Evolutionary conservation across 2,329 filamentous ascomycete species (phyloP).

Genomic region (Cordyceps fumosorosea): DNA sequence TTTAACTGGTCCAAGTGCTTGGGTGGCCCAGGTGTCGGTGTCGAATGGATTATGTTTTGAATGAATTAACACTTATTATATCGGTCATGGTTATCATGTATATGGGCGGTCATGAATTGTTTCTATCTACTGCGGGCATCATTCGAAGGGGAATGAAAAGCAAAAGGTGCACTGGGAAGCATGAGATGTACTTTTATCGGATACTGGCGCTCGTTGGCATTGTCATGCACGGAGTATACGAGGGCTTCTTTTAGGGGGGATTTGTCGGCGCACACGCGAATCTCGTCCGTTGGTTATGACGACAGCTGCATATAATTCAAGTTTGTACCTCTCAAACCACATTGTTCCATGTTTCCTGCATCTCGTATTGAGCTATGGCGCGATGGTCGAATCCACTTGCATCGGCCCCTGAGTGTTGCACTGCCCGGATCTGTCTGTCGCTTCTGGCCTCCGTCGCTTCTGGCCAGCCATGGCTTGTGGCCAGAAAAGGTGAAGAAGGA

Average conservation of each 20-base stretch:
- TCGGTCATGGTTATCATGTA: constrained; percentile 14
- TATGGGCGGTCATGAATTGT: constrained; percentile 10
- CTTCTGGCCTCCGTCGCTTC: too few species aligned
- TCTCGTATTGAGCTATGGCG: background rate
- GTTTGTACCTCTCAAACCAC: background rate
- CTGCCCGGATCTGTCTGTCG: background rate
- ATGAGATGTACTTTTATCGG: constrained; percentile 4
- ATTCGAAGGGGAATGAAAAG: background rate
- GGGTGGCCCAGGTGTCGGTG: constrained; percentile 48
- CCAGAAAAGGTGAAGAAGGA: background rate
- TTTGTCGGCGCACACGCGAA: background rate
- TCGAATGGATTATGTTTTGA: constrained; percentile 64
- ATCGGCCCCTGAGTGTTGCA: background rate
- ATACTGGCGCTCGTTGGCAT: background rate
- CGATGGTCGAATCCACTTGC: background rate
- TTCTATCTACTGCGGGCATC: background rate
- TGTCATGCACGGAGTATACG: background rate
- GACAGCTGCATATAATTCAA: constrained; percentile 1
- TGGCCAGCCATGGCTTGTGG: background rate
- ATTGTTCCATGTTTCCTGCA: background rate
- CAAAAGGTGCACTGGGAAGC: background rate
- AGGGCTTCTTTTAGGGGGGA: background rate
- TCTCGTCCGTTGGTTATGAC: background rate
- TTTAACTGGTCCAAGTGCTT: constrained; percentile 55
- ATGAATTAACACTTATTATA: background rate